Base-by-base conservation (phyloP, 78 protist species). In the Paratrimastix pyriformis region DNA sequence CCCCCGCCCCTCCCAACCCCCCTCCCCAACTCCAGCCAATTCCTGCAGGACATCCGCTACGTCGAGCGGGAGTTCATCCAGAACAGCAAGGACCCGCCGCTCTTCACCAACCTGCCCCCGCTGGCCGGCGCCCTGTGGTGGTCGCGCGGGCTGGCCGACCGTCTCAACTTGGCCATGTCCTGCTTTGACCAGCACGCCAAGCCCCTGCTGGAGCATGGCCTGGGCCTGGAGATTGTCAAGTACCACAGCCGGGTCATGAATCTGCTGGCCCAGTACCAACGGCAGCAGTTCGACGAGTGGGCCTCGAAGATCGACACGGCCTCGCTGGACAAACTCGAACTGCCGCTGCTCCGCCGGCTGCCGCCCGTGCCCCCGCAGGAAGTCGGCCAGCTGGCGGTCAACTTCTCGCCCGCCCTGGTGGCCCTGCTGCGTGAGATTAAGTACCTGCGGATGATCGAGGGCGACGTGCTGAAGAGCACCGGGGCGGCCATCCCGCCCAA, bases 361-460 rank as follows among this genome's bases (percentile, higher is more conserved):
- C 65, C 32, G 50, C n/a, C 75, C 33, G 32, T 21, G 9, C 65
- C n/a, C n/a, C n/a, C n/a, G n/a, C n/a, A n/a, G n/a, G 52, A 52
- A 33, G 40, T 18, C 62, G 44, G 65, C 38, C n/a, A 0, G 18
- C 44, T 89, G 32, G 3, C 11, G 32, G 89, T 89, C 69, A 89
- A 86, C 82, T 86, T 89, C 64, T 87, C 80, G 59, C 68, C 85
- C 24, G 52, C 33, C 33, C 76, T 89, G 26, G 80, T 60, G 3
- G 35, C 54, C 18, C 62, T 45, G 18, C 80, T 89, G 48, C 84
- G 80, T 40, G 93, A 89, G 66, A 80, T 75, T 54, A 72, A 77
- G 50, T 89, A 86, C 75, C 55, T 83, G 39, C 57, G 39, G 39
- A 18, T 57, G 7, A 39, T 64, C 42, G 1, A 42, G 18, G 6